Evolutionary conservation across 495 filamentous ascomycete genomes (phyloP).

Genomic region (Bryoglossum gracile): DNA sequence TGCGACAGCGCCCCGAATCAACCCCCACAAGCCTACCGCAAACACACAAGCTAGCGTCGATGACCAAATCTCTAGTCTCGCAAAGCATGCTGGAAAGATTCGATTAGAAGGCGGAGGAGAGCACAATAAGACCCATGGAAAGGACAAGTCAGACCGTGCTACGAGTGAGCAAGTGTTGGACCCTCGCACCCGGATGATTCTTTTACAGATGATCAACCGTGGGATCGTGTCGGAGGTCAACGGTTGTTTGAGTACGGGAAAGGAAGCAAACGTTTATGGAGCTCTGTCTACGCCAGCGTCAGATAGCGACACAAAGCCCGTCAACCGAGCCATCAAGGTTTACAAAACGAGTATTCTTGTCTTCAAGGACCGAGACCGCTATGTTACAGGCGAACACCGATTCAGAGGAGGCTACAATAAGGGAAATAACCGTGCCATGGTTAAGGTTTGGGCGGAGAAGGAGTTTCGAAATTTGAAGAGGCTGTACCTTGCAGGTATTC

Average conservation of each 20-base stretch:
- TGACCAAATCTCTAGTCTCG: conserved; percentile 77
- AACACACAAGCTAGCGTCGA: conserved; percentile 74
- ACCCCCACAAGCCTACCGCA: conserved; percentile 74
- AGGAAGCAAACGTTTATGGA: conserved; percentile 96
- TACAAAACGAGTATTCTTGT: conserved; percentile 96
- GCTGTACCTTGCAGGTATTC: conserved; percentile 73
- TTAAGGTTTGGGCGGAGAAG: conserved; percentile 97
- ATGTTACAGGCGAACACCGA: conserved; percentile 86
- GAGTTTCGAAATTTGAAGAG: conserved; percentile 91
- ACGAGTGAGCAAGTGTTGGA: conserved; percentile 92
- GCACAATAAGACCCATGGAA: conserved; percentile 42
- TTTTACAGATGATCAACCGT: conserved; percentile 90
- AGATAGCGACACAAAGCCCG: conserved; percentile 33
- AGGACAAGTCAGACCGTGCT: conserved; percentile 86
- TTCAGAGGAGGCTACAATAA: conserved; percentile 82
- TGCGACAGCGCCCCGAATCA: conserved; percentile 63
- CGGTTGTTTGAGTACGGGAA: conserved; percentile 88
- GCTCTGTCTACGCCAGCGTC: conserved; percentile 45
- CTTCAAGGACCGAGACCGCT: conserved; percentile 95
- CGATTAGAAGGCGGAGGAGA: conserved; percentile 62
- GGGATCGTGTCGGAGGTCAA: conserved; percentile 75
- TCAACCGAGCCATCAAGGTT: conserved; percentile 85
- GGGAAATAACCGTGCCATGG: conserved; percentile 87
- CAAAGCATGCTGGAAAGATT: conserved; percentile 84
- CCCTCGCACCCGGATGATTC: conserved; percentile 86